These are phyloP conservation scores for Chenopodium album DNA, from an alignment of 148 eudicot genomes.

Conservation along the genomic window DNA sequence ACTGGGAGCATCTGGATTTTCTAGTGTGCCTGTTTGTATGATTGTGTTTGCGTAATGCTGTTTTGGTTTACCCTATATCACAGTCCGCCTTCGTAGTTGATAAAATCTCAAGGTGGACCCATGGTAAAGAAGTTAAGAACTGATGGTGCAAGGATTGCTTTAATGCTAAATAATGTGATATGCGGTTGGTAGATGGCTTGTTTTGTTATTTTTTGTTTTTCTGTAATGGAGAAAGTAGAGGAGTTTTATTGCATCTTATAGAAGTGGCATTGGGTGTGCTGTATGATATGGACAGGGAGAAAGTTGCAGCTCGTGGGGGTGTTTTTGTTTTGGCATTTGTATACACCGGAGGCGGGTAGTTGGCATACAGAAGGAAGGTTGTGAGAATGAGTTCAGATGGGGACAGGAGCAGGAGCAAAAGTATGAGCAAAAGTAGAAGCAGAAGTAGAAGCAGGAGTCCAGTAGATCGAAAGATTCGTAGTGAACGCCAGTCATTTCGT, in stretches of 20 bases:
- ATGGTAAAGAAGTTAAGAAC: not conserved
- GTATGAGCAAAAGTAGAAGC: constrained; percentile 46
- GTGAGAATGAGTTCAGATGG: constrained; percentile 55
- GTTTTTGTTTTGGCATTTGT: constrained; percentile 42
- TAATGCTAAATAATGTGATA: constrained; percentile 26
- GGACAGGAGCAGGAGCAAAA: not conserved
- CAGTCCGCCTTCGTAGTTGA: not conserved
- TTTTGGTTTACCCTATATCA: not conserved
- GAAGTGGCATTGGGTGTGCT: constrained; percentile 63
- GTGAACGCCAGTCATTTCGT: constrained; percentile 54
- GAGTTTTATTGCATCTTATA: constrained; percentile 42
- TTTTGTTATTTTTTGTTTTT: constrained; percentile 38
- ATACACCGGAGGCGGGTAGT: constrained; percentile 24
- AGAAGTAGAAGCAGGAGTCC: constrained; percentile 62
- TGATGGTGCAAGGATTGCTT: constrained; percentile 4
- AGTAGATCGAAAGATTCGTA: constrained; percentile 60
- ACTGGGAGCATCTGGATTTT: not conserved
- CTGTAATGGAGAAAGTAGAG: constrained; percentile 37
- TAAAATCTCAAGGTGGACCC: not conserved
- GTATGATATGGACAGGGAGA: constrained; percentile 68
- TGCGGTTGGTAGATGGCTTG: constrained; percentile 41
- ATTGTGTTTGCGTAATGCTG: not conserved
- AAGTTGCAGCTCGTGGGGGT: constrained; percentile 40
- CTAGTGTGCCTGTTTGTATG: not conserved
- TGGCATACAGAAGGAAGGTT: constrained; percentile 29